These are phyloP conservation scores for Agrocybe praecox DNA, from an alignment of 768 basidiomycete genomes.

Conservation along the genomic window DNA sequence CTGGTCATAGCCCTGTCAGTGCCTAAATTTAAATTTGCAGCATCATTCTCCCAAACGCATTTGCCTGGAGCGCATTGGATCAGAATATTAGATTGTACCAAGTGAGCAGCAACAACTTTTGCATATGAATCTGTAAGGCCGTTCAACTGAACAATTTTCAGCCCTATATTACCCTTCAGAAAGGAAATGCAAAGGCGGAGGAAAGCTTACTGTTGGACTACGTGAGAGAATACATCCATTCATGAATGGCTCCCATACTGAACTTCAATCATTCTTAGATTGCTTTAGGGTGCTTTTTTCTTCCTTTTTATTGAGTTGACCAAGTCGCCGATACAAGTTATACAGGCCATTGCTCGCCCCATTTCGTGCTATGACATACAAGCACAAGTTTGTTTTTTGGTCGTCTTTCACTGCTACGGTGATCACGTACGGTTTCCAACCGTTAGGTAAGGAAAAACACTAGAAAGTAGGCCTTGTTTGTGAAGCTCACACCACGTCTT, in stretches of 20 bases:
- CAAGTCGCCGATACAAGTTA: slow-evolving; percentile 5
- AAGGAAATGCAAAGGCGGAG: slow-evolving; percentile 54
- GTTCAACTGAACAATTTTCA: slow-evolving; percentile 19
- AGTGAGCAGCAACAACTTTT: slow-evolving; percentile 44
- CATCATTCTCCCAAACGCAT: slow-evolving; percentile 50
- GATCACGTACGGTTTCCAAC: slow-evolving; percentile 52
- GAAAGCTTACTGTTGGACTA: slow-evolving; percentile 68
- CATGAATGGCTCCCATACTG: background rate
- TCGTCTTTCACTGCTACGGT: slow-evolving; percentile 55
- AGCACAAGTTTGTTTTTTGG: slow-evolving; percentile 54
- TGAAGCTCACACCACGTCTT: background rate
- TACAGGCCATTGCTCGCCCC: slow-evolving; percentile 46
- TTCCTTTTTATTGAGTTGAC: background rate
- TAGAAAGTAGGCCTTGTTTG: background rate
- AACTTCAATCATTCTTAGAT: slow-evolving; percentile 30
- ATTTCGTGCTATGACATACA: slow-evolving; percentile 48
- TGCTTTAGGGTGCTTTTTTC: slow-evolving; percentile 38
- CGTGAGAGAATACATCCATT: slow-evolving; percentile 35
- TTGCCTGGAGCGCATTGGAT: slow-evolving; percentile 54
- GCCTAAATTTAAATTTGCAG: slow-evolving; percentile 22
- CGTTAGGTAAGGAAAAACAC: slow-evolving; percentile 44
- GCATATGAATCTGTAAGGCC: background rate
- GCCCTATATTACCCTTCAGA: slow-evolving; percentile 64
- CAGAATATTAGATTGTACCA: slow-evolving; percentile 60
- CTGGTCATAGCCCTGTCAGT: background rate